A percentile compares a stretch with the other conserved stretches of the same genome.
phyloP scores from a whole-genome alignment of 805 yeast species.

The Yamadazyma tumulicola region DNA sequence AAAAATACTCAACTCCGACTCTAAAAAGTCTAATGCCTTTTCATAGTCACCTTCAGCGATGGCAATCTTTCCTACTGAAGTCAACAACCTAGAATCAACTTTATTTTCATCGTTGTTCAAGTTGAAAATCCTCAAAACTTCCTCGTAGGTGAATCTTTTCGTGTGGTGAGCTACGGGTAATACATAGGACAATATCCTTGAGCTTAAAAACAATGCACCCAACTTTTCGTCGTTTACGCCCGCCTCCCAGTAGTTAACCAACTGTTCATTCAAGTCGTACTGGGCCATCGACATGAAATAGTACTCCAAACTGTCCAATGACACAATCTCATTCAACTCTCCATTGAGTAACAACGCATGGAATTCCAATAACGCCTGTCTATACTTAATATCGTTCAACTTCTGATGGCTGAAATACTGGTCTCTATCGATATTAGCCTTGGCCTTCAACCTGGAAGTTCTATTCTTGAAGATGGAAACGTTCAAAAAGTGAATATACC shows the following conservation, averaged over 20 bases:
- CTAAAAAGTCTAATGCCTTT: slow-evolving; percentile 63
- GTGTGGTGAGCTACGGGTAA: slow-evolving; percentile 63
- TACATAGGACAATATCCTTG: slow-evolving; percentile 64
- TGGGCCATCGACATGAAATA: slow-evolving; percentile 42
- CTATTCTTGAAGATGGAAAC: slow-evolving; percentile 27
- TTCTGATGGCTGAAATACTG: slow-evolving; percentile 22
- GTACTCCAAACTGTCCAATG: slow-evolving; percentile 20
- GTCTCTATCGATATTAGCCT: slow-evolving; percentile 38
- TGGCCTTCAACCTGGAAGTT: slow-evolving; percentile 27
- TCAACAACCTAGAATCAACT: slow-evolving; percentile 48
- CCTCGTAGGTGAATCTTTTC: slow-evolving; percentile 58
- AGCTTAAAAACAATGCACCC: slow-evolving; percentile 50
- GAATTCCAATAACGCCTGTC: slow-evolving; percentile 29
- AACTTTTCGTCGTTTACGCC: slow-evolving; percentile 46
- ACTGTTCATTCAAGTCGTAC: slow-evolving; percentile 57
- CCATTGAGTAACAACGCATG: slow-evolving; percentile 27
- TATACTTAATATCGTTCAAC: slow-evolving; percentile 28
- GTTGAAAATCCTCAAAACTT: slow-evolving; percentile 55
- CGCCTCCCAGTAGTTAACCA: slow-evolving; percentile 66
- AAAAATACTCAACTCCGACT: slow-evolving; percentile 52
- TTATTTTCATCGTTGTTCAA: slow-evolving; percentile 30
- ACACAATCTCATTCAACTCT: slow-evolving; percentile 23
- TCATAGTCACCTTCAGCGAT: slow-evolving; percentile 60
- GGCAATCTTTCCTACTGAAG: slow-evolving; percentile 74
- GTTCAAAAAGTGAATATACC: slow-evolving; percentile 20